Evolutionary conservation across 2,329 filamentous ascomycete species (phyloP).

Genomic region (Dactylellina haptotyla): DNA sequence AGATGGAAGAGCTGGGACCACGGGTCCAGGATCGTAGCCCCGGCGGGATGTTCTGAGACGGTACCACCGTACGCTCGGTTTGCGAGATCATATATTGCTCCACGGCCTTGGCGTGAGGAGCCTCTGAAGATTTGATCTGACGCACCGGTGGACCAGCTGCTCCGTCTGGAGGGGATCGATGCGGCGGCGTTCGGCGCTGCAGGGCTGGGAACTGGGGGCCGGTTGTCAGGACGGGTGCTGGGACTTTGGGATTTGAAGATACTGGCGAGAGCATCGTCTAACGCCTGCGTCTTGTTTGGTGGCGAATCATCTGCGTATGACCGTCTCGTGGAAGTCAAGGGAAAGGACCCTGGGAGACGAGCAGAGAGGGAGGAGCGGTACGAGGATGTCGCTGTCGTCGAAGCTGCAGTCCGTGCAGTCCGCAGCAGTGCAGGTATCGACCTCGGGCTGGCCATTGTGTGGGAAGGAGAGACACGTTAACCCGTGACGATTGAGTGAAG

Average conservation of each 20-base stretch:
- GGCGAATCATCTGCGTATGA: constrained; percentile 15
- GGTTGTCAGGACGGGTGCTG: background rate
- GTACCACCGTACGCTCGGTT: no score
- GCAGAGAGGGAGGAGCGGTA: constrained; percentile 12
- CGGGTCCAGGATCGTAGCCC: constrained; percentile 38
- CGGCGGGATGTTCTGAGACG: constrained; percentile 18
- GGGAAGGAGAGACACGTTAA: no score
- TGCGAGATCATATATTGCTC: no score
- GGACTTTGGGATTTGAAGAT: background rate
- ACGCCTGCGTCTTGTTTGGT: background rate
- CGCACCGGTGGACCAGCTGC: background rate
- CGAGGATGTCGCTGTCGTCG: constrained; percentile 3
- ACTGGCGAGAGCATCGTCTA: background rate
- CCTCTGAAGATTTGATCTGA: background rate
- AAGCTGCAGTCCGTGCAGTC: constrained; percentile 14
- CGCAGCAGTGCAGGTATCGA: constrained; percentile 28
- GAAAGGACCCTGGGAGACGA: background rate
- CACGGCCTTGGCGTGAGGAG: background rate
- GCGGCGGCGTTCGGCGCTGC: background rate
- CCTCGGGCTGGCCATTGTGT: constrained; percentile 25
- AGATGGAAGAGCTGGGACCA: constrained; percentile 72
- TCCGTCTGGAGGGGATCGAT: background rate
- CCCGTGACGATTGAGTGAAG: background rate
- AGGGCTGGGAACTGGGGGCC: background rate
- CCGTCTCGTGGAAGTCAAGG: constrained; percentile 14